phyloP scores from a whole-genome alignment of 164 flowering plant genomes.

The Liquidambar formosana region DNA sequence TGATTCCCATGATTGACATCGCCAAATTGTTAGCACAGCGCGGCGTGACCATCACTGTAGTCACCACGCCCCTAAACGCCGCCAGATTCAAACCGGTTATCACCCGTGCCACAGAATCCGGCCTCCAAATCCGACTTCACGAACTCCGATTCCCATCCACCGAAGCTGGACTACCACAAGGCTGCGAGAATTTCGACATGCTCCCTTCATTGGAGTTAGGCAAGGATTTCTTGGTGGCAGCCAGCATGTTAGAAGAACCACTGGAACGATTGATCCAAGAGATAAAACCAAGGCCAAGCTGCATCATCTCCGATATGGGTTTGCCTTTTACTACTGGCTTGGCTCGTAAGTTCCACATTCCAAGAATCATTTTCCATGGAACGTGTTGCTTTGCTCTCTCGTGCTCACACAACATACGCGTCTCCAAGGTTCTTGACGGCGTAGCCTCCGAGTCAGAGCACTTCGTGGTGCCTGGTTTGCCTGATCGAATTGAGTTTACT shows the following conservation, averaged over 20 bases:
- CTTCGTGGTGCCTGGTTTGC: slow-evolving; percentile 27
- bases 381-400: slow-evolving; percentile 22
- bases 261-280: slow-evolving; percentile 17
- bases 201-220: slow-evolving; percentile 13
- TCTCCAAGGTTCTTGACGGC: slow-evolving; percentile 7
- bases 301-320: slow-evolving; percentile 27
- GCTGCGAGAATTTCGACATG: slow-evolving; percentile 34
- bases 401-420: background rate
- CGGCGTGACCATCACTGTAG: slow-evolving; percentile 37
- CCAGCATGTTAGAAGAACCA: slow-evolving; percentile 15
- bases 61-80: slow-evolving; percentile 55
- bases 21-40: slow-evolving; percentile 44
- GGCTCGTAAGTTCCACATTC: slow-evolving; percentile 14
- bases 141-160: slow-evolving; percentile 29
- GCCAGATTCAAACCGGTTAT: slow-evolving; percentile 19
- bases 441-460: slow-evolving; percentile 12
- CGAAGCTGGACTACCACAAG: slow-evolving; percentile 39
- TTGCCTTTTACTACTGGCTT: slow-evolving; percentile 6
- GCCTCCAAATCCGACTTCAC: slow-evolving; percentile 27
- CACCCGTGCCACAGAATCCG: slow-evolving; percentile 20
- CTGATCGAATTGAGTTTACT: slow-evolving; percentile 25
- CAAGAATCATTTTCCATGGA: slow-evolving; percentile 32
- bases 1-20: slow-evolving; percentile 58
- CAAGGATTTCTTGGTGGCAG: slow-evolving; percentile 15
- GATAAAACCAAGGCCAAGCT: slow-evolving; percentile 21